Evolutionary conservation across 108 stramenopile species (phyloP).

Genomic region (Cyclotella choctawhatcheeana): DNA sequence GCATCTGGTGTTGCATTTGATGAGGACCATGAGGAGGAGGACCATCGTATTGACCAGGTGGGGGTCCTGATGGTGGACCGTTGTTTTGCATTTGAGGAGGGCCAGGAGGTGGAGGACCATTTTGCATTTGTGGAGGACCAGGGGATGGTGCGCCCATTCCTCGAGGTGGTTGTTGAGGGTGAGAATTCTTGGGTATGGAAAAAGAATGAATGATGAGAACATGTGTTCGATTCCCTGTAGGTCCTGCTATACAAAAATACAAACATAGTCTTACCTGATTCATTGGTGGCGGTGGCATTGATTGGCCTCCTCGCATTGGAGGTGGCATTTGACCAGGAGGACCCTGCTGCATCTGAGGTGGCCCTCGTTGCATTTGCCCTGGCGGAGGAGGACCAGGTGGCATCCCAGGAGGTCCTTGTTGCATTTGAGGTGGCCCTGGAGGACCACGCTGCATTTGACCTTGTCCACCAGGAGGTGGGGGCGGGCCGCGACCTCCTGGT

Average conservation of each 20-base stretch:
- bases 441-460: not conserved
- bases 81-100: slow-evolving; percentile 19
- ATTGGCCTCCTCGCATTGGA: slow-evolving; percentile 1
- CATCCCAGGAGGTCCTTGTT: not conserved
- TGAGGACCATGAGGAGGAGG: too few relatives aligned
- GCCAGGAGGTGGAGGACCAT: too few relatives aligned
- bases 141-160: slow-evolving; percentile 30
- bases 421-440: not conserved
- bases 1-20: not conserved
- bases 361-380: not conserved
- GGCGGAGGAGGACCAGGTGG: not conserved
- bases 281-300: not conserved
- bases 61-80: too few relatives aligned
- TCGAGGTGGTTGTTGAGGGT: slow-evolving; percentile 35
- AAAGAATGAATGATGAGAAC: too few relatives aligned
- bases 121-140: too few relatives aligned
- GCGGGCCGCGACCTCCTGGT: slow-evolving; percentile 3
- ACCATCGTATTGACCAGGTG: too few relatives aligned
- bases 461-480: not conserved
- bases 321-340: slow-evolving; percentile 1
- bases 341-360: not conserved
- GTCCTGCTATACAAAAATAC: too few relatives aligned
- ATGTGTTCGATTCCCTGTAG: too few relatives aligned
- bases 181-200: not conserved
- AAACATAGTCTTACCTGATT: slow-evolving; percentile 4